Evolutionary conservation across 768 basidiomycete genomes (phyloP), one percentile per base, ranked within the genome.

Genomic region (Boletus sensibilis): DNA sequence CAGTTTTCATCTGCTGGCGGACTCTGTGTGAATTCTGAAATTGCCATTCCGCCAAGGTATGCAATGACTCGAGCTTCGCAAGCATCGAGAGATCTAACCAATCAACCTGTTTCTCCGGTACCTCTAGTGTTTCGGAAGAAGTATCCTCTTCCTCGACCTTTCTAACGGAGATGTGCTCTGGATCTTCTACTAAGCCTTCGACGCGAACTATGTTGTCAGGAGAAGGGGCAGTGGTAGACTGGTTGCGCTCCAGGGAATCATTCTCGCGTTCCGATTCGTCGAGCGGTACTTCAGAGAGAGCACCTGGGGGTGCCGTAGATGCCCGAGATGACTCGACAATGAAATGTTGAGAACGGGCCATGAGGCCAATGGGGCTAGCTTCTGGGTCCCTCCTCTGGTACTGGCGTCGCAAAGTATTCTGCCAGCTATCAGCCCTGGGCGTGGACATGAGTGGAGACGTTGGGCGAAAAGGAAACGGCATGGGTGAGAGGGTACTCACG

Each of bases 41-140:
- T 64, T 92, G 90, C 92, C 92, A 94, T 72, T 94, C 92, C 29
- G 79, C 80, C 47, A 94, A 74, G 16, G 82, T 74, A 61, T 91
- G 82, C 64, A 93, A 73, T 4, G 87, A 84, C 57, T 92, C 87
- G 41, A 94, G 80, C 72, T 92, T 91, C 34, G 74, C 73, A 39
- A 85, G 77, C 80, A 89, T 84, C 2, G 85, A 77, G 27, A 93
- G 81, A 42, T 86, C 78, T 42, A 83, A 74, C 90, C 91, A 93
- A 65, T 89, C 79, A 53, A 78, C 77, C 38, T 81, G 76, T 60
- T 80, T 77, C 54, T 74, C 76, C 40, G 64, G 54, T 50, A 65
- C 60, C 40, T 65, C 59, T 21, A 64, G 48, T 21, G 34, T n/a
- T 13, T 64, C 64, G 9, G 57, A 58, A 20, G 12, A 48, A 20